Conservation (phyloP, 73 alveolate genomes). For the Paramecium octaurelia region DNA sequence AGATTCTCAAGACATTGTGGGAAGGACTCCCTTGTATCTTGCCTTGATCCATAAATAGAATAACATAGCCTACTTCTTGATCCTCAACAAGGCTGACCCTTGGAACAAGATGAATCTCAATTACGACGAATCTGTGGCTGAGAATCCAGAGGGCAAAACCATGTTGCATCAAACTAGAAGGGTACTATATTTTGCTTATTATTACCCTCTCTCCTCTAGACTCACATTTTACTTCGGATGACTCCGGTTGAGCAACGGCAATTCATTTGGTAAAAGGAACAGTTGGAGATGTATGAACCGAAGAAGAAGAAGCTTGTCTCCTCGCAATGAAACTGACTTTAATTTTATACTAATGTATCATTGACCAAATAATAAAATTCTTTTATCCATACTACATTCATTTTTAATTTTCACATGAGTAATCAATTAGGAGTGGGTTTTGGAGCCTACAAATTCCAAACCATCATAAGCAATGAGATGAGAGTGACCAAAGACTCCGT, state of each 20-base stretch:
- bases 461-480: background rate
- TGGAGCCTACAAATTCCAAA: slow-evolving; percentile 2
- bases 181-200: background rate
- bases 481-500: background rate
- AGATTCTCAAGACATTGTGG: slow-evolving; percentile 29
- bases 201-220: background rate
- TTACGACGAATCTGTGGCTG: background rate
- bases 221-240: slow-evolving; percentile 26
- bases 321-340: background rate
- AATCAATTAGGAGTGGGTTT: slow-evolving; percentile 9
- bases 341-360: background rate
- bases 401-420: background rate
- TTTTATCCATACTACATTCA: background rate
- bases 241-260: background rate
- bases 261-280: slow-evolving; percentile 36
- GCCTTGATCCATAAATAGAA: background rate
- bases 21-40: slow-evolving; percentile 23
- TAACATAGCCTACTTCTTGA: background rate
- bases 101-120: slow-evolving; percentile 21
- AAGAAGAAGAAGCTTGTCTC: background rate
- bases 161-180: background rate
- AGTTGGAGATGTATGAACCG: background rate
- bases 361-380: background rate
- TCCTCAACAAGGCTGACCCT: slow-evolving; percentile 8
- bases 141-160: background rate